Conservation (phyloP, 371 early-diverging fungal species). For the Parasitella parasitica region DNA sequence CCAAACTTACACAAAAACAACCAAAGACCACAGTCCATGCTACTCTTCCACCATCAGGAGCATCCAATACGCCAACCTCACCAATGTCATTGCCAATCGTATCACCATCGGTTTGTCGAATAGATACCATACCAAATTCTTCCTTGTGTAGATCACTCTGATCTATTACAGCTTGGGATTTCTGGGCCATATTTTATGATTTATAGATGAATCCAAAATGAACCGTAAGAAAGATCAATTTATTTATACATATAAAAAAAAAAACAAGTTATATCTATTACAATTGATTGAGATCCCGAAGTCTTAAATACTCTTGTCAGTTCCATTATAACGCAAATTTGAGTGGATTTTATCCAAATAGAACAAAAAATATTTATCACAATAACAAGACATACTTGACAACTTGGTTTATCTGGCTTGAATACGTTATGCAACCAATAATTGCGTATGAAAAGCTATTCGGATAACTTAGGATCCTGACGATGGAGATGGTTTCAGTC, state of each 20-base stretch:
- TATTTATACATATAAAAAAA: background rate
- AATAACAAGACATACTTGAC: too few relatives aligned
- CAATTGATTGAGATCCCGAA: background rate
- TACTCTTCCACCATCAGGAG: slow-evolving; percentile 33
- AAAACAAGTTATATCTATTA: too few relatives aligned
- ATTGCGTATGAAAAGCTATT: background rate
- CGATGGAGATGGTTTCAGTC: background rate
- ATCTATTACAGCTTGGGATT: background rate
- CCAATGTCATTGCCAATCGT: background rate
- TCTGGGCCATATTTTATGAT: background rate
- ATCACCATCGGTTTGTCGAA: background rate
- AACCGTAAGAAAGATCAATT: background rate
- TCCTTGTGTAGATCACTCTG: background rate
- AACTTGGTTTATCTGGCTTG: too few relatives aligned
- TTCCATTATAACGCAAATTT: background rate
- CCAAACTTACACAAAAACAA: slow-evolving; percentile 31
- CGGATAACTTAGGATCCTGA: background rate
- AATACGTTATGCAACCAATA: too few relatives aligned
- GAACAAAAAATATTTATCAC: too few relatives aligned
- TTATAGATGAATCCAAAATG: background rate
- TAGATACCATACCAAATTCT: background rate
- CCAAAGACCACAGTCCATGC: slow-evolving; percentile 37
- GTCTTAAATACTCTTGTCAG: background rate
- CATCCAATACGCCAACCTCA: slow-evolving; percentile 17
- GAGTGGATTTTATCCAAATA: too few relatives aligned